These are phyloP conservation scores for Fusarium keratoplasticum DNA, from an alignment of 2,329 filamentous ascomycete genomes.

Conservation along the genomic window DNA sequence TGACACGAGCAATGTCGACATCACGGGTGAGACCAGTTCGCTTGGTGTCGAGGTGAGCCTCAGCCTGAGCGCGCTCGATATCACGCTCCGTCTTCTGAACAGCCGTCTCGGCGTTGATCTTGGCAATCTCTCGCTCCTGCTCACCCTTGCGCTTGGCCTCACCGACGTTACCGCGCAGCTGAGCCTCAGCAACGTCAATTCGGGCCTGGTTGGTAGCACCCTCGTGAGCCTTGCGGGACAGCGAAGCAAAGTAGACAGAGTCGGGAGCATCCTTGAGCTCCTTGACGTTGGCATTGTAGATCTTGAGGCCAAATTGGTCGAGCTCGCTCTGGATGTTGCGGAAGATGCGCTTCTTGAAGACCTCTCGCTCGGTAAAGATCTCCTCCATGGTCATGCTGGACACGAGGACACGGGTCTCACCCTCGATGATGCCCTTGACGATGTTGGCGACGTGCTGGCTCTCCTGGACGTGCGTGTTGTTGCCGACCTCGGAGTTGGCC, in stretches of 20 bases:
- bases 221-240: conserved; percentile 86
- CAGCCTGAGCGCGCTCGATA: conserved; percentile 81
- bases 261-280: conserved; percentile 86
- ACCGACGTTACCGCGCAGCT: conserved; percentile 76
- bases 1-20: conserved; percentile 80
- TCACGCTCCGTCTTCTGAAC: conserved; percentile 88
- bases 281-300: conserved; percentile 82
- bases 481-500: conserved; percentile 66
- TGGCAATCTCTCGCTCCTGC: conserved; percentile 87
- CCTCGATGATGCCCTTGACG: conserved; percentile 90
- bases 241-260: conserved; percentile 85
- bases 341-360: conserved; percentile 82
- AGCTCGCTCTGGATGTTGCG: conserved; percentile 83
- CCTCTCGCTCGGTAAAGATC: conserved; percentile 81
- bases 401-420: conserved; percentile 85
- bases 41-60: conserved; percentile 78
- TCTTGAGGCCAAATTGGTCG: conserved; percentile 81
- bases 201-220: conserved; percentile 84
- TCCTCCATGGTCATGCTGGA: conserved; percentile 94
- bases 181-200: conserved; percentile 74
- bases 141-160: conserved; percentile 83
- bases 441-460: conserved; percentile 81
- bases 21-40: conserved; percentile 79
- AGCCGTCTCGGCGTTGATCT: conserved; percentile 87
- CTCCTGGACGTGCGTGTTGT: conserved; percentile 51